Evolutionary conservation across 495 filamentous ascomycete species (phyloP), one percentile per base, ranked within the genome.

Genomic region (Aeminium ludgeri): DNA sequence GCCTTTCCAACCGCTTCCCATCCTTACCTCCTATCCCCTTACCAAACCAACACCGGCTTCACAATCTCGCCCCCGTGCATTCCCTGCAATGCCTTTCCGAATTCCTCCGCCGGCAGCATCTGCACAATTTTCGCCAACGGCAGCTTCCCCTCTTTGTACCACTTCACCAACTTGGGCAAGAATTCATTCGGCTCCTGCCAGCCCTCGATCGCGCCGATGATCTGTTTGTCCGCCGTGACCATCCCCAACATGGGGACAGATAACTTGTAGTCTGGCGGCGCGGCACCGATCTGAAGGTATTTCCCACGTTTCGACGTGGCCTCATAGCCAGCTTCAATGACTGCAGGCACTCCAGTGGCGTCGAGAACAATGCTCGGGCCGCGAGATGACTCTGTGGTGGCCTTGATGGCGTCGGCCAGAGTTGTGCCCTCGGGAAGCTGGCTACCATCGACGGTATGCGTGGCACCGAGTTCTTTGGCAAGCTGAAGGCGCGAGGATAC

Each of bases 71-170:
- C 64, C 15, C 50, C 55, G 25, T 66, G 59, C 55, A 67, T 48
- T 39, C 62, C 61, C 23, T 60, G 38, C 40, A 69, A 60, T 13
- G 62, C 68, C 43, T 61, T 53, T 54, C 64, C 49, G 40, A 83
- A 68, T 46, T 81, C 71, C 43, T 84, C 82, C 23, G 82, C 82
- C 48, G 76, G 81, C 62, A 50, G 48, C n/a, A 37, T 44, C 40
- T 57, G 55, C 10, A 49, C 41, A 10, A 59, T 13, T 31, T 53
- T 54, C 25, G 57, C 52, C n/a, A 59, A 16, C 6, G 55, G 55
- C 17, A 59, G 50, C 41, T 43, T 52, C 10, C 57, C 57, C 34
- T 56, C 55, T 13, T 47, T 40, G 30, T 52, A 57, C 40, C 41
- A 53, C 42, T 53, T 13, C n/a, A 57, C 52, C 41, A 59, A 32